phyloP scores from a whole-genome alignment of 2,329 filamentous ascomycete genomes.

The Byssochlamys sp. region DNA sequence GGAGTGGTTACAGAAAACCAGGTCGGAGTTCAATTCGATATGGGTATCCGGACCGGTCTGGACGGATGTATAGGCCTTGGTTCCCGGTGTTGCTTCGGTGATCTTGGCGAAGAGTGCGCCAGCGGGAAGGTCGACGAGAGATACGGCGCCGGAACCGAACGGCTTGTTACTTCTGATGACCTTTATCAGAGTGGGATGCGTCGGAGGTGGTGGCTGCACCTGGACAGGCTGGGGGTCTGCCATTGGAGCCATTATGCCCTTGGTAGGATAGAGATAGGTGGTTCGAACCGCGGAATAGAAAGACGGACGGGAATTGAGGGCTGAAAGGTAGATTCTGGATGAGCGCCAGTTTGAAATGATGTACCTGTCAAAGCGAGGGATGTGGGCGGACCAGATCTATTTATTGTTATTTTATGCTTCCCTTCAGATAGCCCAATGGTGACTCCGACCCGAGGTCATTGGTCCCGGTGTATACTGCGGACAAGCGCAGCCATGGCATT shows the following conservation, averaged over 20 bases:
- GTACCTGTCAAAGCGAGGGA: not conserved
- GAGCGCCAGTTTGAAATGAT: not conserved
- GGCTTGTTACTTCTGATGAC: slow-evolving; percentile 9
- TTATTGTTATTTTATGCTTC: not conserved
- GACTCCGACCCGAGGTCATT: not conserved
- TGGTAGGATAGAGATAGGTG: not conserved
- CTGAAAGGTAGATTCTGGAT: not conserved
- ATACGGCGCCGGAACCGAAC: slow-evolving; percentile 38
- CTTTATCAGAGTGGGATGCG: slow-evolving; percentile 10
- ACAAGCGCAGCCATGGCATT: not conserved
- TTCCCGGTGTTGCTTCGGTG: slow-evolving; percentile 36
- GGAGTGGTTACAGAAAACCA: slow-evolving; percentile 50
- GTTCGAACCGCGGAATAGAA: not conserved
- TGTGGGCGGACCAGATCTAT: not conserved
- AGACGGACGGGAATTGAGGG: not conserved
- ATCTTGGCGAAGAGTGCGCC: slow-evolving; percentile 42
- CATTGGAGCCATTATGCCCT: not conserved
- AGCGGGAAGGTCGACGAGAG: slow-evolving; percentile 41
- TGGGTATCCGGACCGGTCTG: slow-evolving; percentile 41
- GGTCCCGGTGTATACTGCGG: not conserved
- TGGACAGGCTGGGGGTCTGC: not conserved
- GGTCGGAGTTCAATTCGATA: slow-evolving; percentile 48
- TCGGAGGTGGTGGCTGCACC: not conserved
- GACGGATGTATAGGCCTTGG: slow-evolving; percentile 43
- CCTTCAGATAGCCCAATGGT: not conserved